Base-by-base conservation (phyloP, 208 protist species). In the Acanthamoeba healyi region DNA sequence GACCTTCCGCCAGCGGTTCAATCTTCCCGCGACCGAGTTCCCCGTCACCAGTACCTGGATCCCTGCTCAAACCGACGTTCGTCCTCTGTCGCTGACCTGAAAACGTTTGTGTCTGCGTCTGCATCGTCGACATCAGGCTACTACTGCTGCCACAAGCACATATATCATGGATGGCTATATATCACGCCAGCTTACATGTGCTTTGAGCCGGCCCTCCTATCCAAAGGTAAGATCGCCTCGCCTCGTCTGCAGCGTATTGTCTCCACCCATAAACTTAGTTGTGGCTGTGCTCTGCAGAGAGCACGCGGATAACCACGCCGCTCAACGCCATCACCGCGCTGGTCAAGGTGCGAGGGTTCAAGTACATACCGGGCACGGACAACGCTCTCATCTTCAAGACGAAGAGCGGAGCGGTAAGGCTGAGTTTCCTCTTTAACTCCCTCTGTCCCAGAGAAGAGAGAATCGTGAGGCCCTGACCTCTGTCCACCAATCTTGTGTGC, bases 151-250 rank as follows among this genome's bases (percentile, higher is more conserved):
- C 51, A 88, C 81, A 88, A 88, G 51, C 51, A 88, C 81, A 29
- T 88, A 12, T 88, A 88, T 40, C 81, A 88, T 12, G 81, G 81
- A 12, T 88, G 81, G 81, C 81, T 88, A n/a, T 88, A 88, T 46
- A 56, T 88, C 42, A 88, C 81, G 14, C 81, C 81, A 4, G 42
- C 81, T 44, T 88, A 88, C 34, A 15, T 88, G n/a, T 88, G 81
- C 49, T 88, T 65, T 26, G 81, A 88, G 46, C 81, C 81, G 26
- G 81, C 51, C 5, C 42, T 88, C 2, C 81, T 88, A 6, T 54
- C 49, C 12, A 63, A 42, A 0, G 81, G 81, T 88, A 17, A 4
- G 0, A 29, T 10, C 61, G 12, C 58, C 58, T 67, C 29, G n/a
- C 4, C 22, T 67, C 58, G 34, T 65, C 58, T 6, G 15, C 51